Percentiles rank a stretch among this genome's conserved stretches.
phyloP scores from a whole-genome alignment of 2,329 filamentous ascomycete species.

The Colletotrichum australisinense region DNA sequence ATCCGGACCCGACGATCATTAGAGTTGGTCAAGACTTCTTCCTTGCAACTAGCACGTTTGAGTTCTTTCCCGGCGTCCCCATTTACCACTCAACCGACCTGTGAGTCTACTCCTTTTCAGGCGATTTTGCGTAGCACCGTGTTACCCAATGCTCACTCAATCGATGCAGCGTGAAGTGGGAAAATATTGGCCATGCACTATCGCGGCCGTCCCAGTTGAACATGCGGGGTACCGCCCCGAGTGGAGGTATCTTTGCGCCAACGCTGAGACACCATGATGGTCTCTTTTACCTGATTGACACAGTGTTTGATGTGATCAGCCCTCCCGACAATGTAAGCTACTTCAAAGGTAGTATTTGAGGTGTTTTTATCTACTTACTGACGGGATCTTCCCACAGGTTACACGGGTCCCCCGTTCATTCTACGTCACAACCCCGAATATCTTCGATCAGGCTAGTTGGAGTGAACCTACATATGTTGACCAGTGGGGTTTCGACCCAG shows the following conservation, averaged over 20 bases:
- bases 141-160: neutral
- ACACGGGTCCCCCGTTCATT: conserved; percentile 32
- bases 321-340: conserved; percentile 30
- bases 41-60: conserved; percentile 33
- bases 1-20: conserved; percentile 34
- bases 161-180: conserved; percentile 27
- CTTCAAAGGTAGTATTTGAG: too few species aligned
- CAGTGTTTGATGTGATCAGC: conserved; percentile 31
- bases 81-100: conserved; percentile 35
- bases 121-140: too few species aligned
- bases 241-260: conserved; percentile 34
- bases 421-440: conserved; percentile 32
- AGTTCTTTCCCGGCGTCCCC: conserved; percentile 34
- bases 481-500: conserved; percentile 35
- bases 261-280: conserved; percentile 33
- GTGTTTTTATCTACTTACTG: too few species aligned
- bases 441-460: conserved; percentile 34
- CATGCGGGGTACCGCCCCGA: conserved; percentile 34
- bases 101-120: neutral
- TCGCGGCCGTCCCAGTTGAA: conserved; percentile 31
- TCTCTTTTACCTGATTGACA: conserved; percentile 30
- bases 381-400: neutral
- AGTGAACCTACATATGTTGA: conserved; percentile 36
- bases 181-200: conserved; percentile 34
- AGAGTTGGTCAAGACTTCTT: conserved; percentile 33